Percentiles rank a stretch among this genome's conserved stretches.
Conservation (phyloP, 73 alveolate species). For the Paraurostyla sp. region DNA sequence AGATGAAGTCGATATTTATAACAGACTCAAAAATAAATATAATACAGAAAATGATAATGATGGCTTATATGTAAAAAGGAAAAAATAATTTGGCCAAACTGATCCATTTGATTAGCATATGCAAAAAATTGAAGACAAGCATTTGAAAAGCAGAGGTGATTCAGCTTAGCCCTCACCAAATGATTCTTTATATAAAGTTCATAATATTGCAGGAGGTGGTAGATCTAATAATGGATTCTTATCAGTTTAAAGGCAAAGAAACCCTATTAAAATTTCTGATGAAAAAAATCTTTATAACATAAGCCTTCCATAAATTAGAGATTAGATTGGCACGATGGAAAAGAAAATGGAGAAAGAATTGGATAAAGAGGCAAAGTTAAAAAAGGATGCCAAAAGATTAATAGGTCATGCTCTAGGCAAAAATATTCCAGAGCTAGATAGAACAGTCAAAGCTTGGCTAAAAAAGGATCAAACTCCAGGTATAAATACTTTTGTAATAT, state of each 20-base stretch:
- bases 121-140: not conserved
- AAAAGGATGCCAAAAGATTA: slow-evolving; percentile 46
- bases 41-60: not conserved
- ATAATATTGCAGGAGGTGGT: not conserved
- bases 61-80: not conserved
- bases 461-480: slow-evolving; percentile 38
- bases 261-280: not conserved
- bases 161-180: slow-evolving; percentile 11
- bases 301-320: slow-evolving; percentile 33
- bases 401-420: slow-evolving; percentile 40
- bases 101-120: slow-evolving; percentile 42
- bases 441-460: slow-evolving; percentile 57
- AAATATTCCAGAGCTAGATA: slow-evolving; percentile 12
- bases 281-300: not conserved
- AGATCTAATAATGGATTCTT: not conserved
- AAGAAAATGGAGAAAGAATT: slow-evolving; percentile 50
- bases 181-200: not conserved
- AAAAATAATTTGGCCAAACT: not conserved
- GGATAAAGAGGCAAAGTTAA: slow-evolving; percentile 43
- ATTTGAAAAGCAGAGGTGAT: not conserved
- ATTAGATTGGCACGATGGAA: slow-evolving; percentile 8
- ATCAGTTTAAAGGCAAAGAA: not conserved
- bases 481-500: not conserved
- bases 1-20: slow-evolving; percentile 16
- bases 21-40: not conserved